Percentiles rank a stretch among this genome's conserved stretches.
phyloP scores from a whole-genome alignment of 768 basidiomycete genomes.

The Termitomyces bulborhizus region DNA sequence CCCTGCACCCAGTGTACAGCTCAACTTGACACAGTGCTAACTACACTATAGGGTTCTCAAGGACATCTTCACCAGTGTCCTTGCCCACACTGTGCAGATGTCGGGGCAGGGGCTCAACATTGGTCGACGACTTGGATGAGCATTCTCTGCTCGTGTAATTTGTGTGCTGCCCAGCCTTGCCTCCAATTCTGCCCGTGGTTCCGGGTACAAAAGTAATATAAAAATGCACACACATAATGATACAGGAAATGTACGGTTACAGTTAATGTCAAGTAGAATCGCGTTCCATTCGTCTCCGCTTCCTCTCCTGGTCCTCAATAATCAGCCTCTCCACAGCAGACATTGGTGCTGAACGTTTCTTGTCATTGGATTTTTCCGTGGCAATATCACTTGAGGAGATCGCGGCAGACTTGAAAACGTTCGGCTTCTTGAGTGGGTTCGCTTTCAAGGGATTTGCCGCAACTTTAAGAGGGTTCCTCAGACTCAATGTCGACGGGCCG shows the following conservation, averaged over 20 bases:
- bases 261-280: constrained; percentile 20
- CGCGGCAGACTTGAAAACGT: constrained; percentile 58
- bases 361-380: constrained; percentile 36
- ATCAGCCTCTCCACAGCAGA: constrained; percentile 84
- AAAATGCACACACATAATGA: too few relatives aligned
- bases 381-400: constrained; percentile 26
- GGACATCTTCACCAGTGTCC: too few relatives aligned
- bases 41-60: too few relatives aligned
- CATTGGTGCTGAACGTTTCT: constrained; percentile 62
- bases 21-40: too few relatives aligned
- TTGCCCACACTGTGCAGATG: too few relatives aligned
- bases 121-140: too few relatives aligned
- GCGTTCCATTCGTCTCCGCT: constrained; percentile 69
- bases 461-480: constrained; percentile 64
- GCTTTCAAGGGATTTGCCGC: constrained; percentile 55
- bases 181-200: too few relatives aligned
- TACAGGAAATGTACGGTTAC: constrained; percentile 3
- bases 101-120: too few relatives aligned
- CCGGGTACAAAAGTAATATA: too few relatives aligned
- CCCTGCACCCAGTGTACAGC: too few relatives aligned
- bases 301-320: constrained; percentile 86
- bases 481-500: constrained; percentile 23
- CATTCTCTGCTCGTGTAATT: too few relatives aligned
- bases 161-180: too few relatives aligned
- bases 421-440: constrained; percentile 69